phyloP scores from a whole-genome alignment of 2,329 filamentous ascomycete genomes.

The Venturia pyrina region DNA sequence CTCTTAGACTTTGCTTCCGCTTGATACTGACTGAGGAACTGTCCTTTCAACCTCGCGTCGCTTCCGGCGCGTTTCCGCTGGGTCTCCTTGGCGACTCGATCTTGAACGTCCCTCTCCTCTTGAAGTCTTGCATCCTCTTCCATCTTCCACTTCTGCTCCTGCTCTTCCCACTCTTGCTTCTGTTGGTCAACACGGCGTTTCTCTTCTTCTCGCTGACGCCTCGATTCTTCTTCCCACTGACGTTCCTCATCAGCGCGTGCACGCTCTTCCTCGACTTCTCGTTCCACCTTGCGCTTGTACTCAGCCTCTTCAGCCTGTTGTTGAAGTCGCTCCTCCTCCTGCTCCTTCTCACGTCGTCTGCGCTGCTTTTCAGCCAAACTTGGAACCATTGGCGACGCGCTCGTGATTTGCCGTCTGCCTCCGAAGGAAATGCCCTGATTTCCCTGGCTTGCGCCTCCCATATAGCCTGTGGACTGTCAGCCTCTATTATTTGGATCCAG shows the following conservation, averaged over 20 bases:
- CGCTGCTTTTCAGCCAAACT: conserved; percentile 79
- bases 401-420: conserved; percentile 84
- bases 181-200: conserved; percentile 54
- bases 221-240: conserved; percentile 56
- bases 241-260: conserved; percentile 54
- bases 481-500: not conserved
- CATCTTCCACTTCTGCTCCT: conserved; percentile 65
- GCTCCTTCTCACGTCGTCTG: conserved; percentile 44
- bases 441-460: conserved; percentile 93
- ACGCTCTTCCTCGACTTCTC: conserved; percentile 52
- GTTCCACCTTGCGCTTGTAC: conserved; percentile 35
- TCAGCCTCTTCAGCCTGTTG: conserved; percentile 44
- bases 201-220: conserved; percentile 48
- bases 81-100: conserved; percentile 56
- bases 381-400: conserved; percentile 66
- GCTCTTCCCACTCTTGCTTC: conserved; percentile 65
- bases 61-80: conserved; percentile 43
- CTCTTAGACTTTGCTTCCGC: conserved; percentile 47
- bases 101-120: conserved; percentile 66
- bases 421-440: conserved; percentile 93
- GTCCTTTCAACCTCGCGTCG: conserved; percentile 64
- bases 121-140: conserved; percentile 61
- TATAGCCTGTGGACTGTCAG: conserved; percentile 49
- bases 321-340: conserved; percentile 43
- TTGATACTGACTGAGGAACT: conserved; percentile 81